Evolutionary conservation across 192 early-diverging fungal species (phyloP), one percentile per base, ranked within the genome.

Genomic region (Hyaloraphidium curvatum): DNA sequence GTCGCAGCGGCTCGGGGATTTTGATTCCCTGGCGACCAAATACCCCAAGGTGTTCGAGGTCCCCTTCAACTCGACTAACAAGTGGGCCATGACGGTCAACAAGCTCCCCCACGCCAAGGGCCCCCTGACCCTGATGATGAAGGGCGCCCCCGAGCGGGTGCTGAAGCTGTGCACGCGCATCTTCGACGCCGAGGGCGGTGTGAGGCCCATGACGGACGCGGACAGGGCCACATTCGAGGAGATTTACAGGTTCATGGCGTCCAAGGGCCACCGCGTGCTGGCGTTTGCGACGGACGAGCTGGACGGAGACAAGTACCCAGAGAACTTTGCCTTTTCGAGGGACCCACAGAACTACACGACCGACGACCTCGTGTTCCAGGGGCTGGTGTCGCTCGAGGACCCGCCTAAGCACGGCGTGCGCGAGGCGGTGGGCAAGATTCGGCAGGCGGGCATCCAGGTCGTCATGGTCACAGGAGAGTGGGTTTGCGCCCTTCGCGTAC

Each of bases 401-500:
- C 93, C 93, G 50, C 93, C 93, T 58, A 92, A 92, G 64, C 91
- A 92, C 62, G 93, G 89, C 51, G 91, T 97, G n/a, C 86, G 89
- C 66, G 89, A 94, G 66, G 91, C 91, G 21, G 87, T 97, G 65
- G 91, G 88, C 35, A 78, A 81, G 37, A 91, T 89, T 62, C 83
- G 89, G 53, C 69, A 65, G 27, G 93, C 93, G 11, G 93, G 93
- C 55, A 84, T 97, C 67, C 82, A 85, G 62, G 89, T 97, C 31
- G 86, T 97, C 74, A 94, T 97, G 89, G 88, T 97, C n/a, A 97
- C 93, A 30, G 40, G 52, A 11, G 40, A 50, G 13, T 37, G 35
- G 11, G 35, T 19, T 48, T 21, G 14, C 43, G 14, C 14, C 7
- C 7, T 48, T 22, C 25, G 19, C 43, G 5, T 19, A 22, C 43